These are phyloP conservation scores for Onygena corvina DNA, from an alignment of 2,329 filamentous ascomycete genomes.

Conservation along the genomic window DNA sequence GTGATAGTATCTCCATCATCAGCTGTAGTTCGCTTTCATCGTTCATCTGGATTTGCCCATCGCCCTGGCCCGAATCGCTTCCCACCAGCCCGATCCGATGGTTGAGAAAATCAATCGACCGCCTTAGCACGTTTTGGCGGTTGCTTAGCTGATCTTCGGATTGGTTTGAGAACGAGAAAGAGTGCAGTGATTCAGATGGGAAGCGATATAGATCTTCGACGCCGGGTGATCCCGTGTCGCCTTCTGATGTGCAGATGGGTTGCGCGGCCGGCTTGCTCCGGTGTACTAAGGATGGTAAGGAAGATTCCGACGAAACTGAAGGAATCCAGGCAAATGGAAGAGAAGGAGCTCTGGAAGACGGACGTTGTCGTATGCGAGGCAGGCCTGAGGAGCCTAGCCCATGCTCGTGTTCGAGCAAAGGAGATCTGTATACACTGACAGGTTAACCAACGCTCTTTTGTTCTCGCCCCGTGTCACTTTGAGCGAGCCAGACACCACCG, in stretches of 20 bases:
- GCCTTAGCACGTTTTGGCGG: slow-evolving; percentile 82
- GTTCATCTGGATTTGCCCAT: slow-evolving; percentile 66
- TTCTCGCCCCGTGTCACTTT: slow-evolving; percentile 5
- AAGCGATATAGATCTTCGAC: slow-evolving; percentile 84
- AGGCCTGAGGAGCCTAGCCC: slow-evolving; percentile 75
- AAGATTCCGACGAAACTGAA: slow-evolving; percentile 51
- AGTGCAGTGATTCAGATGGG: slow-evolving; percentile 90
- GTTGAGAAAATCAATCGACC: slow-evolving; percentile 92
- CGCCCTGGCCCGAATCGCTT: slow-evolving; percentile 62
- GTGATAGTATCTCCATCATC: slow-evolving; percentile 77
- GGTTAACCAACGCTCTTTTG: not conserved
- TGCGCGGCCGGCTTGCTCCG: slow-evolving; percentile 47
- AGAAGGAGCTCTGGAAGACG: slow-evolving; percentile 53
- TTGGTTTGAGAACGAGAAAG: slow-evolving; percentile 94
- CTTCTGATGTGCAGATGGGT: slow-evolving; percentile 46
- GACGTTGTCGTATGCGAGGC: slow-evolving; percentile 84
- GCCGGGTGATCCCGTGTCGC: slow-evolving; percentile 54
- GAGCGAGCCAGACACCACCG: slow-evolving; percentile 14
- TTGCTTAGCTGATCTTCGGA: slow-evolving; percentile 85
- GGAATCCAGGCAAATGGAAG: slow-evolving; percentile 51
- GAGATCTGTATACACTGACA: slow-evolving; percentile 50
- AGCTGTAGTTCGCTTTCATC: slow-evolving; percentile 80
- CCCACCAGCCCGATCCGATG: slow-evolving; percentile 76
- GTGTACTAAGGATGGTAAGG: slow-evolving; percentile 52
- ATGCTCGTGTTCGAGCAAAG: slow-evolving; percentile 80